phyloP scores from a whole-genome alignment of 176 grass and related monocot genomes.

The Thinopyrum elongatum region DNA sequence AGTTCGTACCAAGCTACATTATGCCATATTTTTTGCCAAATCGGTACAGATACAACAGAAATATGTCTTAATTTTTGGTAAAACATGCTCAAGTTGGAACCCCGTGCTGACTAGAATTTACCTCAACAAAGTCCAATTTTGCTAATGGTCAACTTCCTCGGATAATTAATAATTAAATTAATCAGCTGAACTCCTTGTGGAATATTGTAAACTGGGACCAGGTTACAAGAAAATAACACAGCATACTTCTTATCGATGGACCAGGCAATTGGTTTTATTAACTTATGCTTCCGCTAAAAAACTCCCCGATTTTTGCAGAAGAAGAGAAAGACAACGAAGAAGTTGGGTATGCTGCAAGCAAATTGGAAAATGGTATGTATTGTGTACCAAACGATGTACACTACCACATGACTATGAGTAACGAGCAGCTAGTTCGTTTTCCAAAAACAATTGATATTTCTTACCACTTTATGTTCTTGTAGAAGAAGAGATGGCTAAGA shows the following conservation, averaged over 20 bases:
- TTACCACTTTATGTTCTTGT: background rate
- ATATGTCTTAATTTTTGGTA: background rate
- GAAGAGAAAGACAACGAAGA: background rate
- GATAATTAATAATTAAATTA: background rate
- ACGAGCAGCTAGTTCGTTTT: background rate
- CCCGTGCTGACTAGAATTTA: background rate
- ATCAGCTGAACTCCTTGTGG: background rate
- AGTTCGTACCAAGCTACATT: background rate
- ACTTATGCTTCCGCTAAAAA: background rate
- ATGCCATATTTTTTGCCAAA: background rate
- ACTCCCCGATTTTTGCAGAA: background rate
- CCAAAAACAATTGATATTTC: background rate
- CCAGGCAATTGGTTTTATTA: background rate
- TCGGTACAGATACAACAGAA: background rate
- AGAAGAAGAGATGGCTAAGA: slow-evolving; percentile 3
- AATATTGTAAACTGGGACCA: background rate
- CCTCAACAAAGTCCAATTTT: background rate
- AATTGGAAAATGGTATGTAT: background rate
- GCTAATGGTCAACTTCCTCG: background rate
- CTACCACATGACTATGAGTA: background rate
- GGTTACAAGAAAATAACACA: background rate
- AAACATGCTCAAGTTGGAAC: background rate
- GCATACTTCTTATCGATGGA: background rate
- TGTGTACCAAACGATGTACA: background rate
- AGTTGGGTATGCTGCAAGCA: background rate